These are phyloP conservation scores for Syzygium oleosum DNA, from an alignment of 345 rosid species.

Conservation along the genomic window DNA sequence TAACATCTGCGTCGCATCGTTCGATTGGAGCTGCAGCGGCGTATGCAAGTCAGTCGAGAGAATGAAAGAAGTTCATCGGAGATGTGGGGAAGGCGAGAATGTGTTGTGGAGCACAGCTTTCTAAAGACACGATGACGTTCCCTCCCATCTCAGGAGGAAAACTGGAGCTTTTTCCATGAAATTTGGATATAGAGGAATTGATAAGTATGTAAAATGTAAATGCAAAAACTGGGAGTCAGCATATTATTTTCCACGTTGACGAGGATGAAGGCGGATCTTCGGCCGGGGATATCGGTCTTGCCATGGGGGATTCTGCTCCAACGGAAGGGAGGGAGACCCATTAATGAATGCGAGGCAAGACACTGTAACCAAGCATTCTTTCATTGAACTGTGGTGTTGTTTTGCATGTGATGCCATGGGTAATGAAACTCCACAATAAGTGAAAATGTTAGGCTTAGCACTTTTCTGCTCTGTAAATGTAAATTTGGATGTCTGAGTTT, in stretches of 20 bases:
- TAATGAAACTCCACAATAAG: not conserved
- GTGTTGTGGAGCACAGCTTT: conserved; percentile 64
- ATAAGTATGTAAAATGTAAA: not conserved
- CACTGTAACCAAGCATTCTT: not conserved
- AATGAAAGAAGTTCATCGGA: conserved; percentile 78
- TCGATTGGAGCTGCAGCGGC: conserved; percentile 90
- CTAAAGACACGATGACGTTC: conserved; percentile 15
- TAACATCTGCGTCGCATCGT: conserved; percentile 80
- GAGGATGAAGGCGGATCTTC: not conserved
- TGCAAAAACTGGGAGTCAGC: not conserved
- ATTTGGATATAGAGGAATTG: conserved; percentile 1
- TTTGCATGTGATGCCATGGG: not conserved
- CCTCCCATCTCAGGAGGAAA: conserved; percentile 31
- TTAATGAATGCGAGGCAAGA: not conserved
- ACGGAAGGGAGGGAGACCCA: not conserved
- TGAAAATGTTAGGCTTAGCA: not conserved
- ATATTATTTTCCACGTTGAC: not conserved
- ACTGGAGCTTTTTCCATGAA: not conserved
- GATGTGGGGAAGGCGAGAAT: conserved; percentile 84
- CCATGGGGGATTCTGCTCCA: not conserved
- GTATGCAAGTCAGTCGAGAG: conserved; percentile 81
- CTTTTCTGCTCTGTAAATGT: not conserved
- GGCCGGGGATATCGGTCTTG: not conserved
- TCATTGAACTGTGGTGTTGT: not conserved
- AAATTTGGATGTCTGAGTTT: not conserved